These are phyloP conservation scores for Ceratobasidium sp. DNA, from an alignment of 1,284 basidiomycete species.

Conservation along the genomic window DNA sequence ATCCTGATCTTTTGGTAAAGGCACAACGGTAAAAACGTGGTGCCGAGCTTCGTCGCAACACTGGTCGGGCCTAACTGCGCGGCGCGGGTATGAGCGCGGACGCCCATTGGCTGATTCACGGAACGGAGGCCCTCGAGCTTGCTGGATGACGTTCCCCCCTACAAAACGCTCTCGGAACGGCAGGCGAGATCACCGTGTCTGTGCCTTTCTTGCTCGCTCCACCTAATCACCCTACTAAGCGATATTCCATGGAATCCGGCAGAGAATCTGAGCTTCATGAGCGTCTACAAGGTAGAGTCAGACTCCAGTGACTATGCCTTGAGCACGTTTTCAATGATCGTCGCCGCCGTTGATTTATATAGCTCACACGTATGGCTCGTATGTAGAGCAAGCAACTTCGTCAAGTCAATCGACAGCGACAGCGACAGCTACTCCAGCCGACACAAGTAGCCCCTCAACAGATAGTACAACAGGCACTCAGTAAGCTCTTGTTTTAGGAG, in stretches of 20 bases:
- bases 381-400: constrained; percentile 1
- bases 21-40: constrained; percentile 22
- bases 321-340: constrained; percentile 5
- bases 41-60: constrained; percentile 6
- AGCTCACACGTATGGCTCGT: background rate
- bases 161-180: constrained; percentile 11
- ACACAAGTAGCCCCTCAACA: constrained; percentile 8
- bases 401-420: background rate
- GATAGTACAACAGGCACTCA: background rate
- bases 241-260: constrained; percentile 1
- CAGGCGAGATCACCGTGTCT: background rate
- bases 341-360: background rate
- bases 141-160: background rate
- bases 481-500: background rate
- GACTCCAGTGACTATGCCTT: background rate
- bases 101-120: constrained; percentile 4
- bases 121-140: background rate
- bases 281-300: constrained; percentile 11
- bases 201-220: background rate
- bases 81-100: constrained; percentile 3
- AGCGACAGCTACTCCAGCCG: background rate
- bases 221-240: background rate
- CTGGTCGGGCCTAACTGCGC: constrained; percentile 10
- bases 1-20: background rate
- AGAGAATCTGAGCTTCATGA: background rate